Conservation (phyloP, 2,329 filamentous ascomycete genomes). For the Pseudogymnoascus sp. region DNA sequence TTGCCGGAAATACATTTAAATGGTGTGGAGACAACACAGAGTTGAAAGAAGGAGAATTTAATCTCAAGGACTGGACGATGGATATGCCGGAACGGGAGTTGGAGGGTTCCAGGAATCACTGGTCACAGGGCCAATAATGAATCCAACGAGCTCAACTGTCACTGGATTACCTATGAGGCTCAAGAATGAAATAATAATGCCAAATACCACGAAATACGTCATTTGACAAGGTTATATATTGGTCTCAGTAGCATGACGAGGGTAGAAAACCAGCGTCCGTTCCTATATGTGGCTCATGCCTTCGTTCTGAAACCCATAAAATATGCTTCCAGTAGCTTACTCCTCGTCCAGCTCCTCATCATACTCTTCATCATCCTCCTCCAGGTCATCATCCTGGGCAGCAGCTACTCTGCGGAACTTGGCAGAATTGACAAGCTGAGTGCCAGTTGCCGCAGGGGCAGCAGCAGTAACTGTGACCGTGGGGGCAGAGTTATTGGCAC, state of each 20-base stretch:
- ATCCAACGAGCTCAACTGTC: neutral
- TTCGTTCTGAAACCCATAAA: neutral
- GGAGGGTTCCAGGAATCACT: neutral
- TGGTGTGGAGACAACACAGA: constrained; percentile 12
- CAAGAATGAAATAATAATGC: no score
- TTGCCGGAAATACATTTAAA: constrained; percentile 15
- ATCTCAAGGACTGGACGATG: constrained; percentile 17
- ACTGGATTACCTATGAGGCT: neutral
- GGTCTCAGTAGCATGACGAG: no score
- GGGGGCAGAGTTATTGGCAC: constrained; percentile 7
- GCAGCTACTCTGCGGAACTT: neutral
- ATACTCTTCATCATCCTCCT: neutral
- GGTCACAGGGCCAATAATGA: neutral
- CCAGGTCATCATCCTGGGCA: neutral
- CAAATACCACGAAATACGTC: no score
- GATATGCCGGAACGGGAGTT: constrained; percentile 14
- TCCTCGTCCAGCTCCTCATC: neutral
- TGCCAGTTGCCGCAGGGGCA: neutral
- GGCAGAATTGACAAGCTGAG: neutral
- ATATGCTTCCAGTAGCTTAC: neutral
- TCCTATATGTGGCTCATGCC: no score
- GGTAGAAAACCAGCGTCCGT: no score
- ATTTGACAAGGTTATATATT: no score
- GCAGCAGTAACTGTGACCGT: neutral
- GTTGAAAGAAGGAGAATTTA: constrained; percentile 16